These are phyloP conservation scores for Ilex aquifolium DNA, from an alignment of 257 asterid genomes.

Conservation along the genomic window DNA sequence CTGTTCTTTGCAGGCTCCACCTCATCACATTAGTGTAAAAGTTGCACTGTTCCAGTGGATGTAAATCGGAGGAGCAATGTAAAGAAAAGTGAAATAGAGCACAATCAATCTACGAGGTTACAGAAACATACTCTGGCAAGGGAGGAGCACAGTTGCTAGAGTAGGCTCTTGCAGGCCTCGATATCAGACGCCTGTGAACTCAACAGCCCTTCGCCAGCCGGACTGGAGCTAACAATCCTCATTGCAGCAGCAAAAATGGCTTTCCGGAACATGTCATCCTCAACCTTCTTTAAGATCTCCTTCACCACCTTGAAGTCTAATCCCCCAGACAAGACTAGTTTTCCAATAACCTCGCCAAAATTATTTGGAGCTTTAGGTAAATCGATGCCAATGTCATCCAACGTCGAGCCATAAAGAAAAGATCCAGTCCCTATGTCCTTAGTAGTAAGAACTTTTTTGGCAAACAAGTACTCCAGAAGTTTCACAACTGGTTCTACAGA, in stretches of 20 bases:
- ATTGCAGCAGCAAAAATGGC: slow-evolving; percentile 38
- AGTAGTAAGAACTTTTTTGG: slow-evolving; percentile 40
- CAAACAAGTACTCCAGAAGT: slow-evolving; percentile 53
- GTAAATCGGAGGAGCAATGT: background rate
- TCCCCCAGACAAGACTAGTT: slow-evolving; percentile 46
- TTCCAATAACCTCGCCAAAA: slow-evolving; percentile 76
- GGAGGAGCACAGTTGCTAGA: slow-evolving; percentile 27
- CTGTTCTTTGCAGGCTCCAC: slow-evolving; percentile 29
- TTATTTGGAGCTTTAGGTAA: slow-evolving; percentile 81
- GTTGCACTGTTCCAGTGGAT: slow-evolving; percentile 7
- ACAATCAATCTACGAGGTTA: slow-evolving; percentile 23
- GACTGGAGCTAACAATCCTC: slow-evolving; percentile 32
- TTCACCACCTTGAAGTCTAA: slow-evolving; percentile 55
- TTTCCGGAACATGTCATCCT: slow-evolving; percentile 56
- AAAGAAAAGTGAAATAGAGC: slow-evolving; percentile 18
- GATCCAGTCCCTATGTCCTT: slow-evolving; percentile 48
- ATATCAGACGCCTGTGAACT: slow-evolving; percentile 63
- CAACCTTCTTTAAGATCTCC: slow-evolving; percentile 53
- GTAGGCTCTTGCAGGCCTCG: slow-evolving; percentile 54
- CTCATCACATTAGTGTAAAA: slow-evolving; percentile 6
- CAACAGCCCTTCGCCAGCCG: slow-evolving; percentile 45
- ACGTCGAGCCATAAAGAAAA: slow-evolving; percentile 35
- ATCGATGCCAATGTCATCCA: slow-evolving; percentile 88
- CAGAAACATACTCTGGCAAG: slow-evolving; percentile 7
- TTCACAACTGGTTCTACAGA: slow-evolving; percentile 49